These are phyloP conservation scores for Triticum monococcum DNA, from an alignment of 176 grass and related monocot species.

Conservation along the genomic window DNA sequence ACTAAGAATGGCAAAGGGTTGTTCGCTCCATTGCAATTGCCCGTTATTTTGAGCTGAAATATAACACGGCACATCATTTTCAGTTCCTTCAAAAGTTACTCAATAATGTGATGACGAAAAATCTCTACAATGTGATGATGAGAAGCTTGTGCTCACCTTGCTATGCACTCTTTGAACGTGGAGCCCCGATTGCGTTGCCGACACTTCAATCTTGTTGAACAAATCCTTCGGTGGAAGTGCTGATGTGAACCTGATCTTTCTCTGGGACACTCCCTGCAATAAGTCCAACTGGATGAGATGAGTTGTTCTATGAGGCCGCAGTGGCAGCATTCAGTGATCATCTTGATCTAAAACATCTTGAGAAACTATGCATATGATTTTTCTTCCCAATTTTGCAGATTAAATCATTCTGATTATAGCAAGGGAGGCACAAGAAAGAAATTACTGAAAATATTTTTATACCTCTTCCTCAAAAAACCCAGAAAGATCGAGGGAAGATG, in stretches of 20 bases:
- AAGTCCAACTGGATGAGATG: not conserved
- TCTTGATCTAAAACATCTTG: not conserved
- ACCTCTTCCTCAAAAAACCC: conserved; percentile 96
- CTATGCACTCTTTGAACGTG: conserved; percentile 45
- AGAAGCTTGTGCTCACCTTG: conserved; percentile 43
- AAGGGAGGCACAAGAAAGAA: not conserved
- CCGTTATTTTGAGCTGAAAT: conserved; percentile 62
- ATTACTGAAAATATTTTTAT: not conserved
- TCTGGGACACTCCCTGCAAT: conserved; percentile 66
- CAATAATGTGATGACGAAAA: not conserved
- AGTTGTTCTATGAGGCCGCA: not conserved
- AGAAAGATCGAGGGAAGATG: conserved; percentile 87
- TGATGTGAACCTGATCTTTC: conserved; percentile 84
- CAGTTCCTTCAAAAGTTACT: not conserved
- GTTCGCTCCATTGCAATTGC: conserved; percentile 22
- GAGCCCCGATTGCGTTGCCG: conserved; percentile 47
- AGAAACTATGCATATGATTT: not conserved
- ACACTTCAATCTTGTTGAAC: conserved; percentile 53
- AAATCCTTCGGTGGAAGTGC: conserved; percentile 49
- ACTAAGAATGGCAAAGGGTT: conserved; percentile 47
- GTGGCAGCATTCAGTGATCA: not conserved
- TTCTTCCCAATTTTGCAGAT: not conserved
- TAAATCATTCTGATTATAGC: not conserved
- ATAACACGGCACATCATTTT: not conserved
- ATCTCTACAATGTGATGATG: not conserved